Evolutionary conservation across 176 grass and related monocot genomes (phyloP), one percentile per base, ranked within the genome.

Genomic region (Bonia amplexicaulis): DNA sequence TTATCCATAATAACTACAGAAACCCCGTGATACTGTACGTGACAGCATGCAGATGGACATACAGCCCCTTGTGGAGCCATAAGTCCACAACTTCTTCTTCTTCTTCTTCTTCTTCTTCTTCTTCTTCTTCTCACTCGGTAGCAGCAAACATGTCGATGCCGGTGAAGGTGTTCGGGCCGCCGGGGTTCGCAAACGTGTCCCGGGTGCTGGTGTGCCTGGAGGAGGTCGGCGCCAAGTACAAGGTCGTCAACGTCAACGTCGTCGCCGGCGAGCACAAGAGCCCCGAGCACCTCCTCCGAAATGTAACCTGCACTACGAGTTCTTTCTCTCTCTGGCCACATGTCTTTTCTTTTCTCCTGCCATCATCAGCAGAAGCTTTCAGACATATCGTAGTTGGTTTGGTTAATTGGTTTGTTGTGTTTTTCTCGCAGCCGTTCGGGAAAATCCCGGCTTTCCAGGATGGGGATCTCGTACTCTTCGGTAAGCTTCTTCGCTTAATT

Each of bases 151-250:
- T 33, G 31, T 3, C 31, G 31, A 33, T 33, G 31, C 65, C 63
- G 6, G 57, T 88, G 75, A 93, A 88, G 77, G 29, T 93, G 15
- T 93, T 90, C 59, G 88, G 91, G 20, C 31, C 22, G 49, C 14
- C 44, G 1, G 16, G 44, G 65, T 80, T 82, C 22, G 69, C 81
- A 7, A 87, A 80, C 22, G 80, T 87, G 35, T 65, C 45, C 5
- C 85, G 81, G 0, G 85, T 90, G 85, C 69, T 85, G 5, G 29
- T 93, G 85, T 90, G 80, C 77, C 77, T 90, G 65, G 85, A 93
- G 85, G 91, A 93, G 76, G 81, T 81, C 2, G 81, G 65, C 5
- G 85, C 81, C 1, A 31, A 79, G 37, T 93, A 93, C 7, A 76
- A 93, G 69, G 6, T 93, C 9, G 80, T 93, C 17, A 39, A 77